These are phyloP conservation scores for Leptomonas pyrrhocoris DNA, from an alignment of 208 protist genomes.

Conservation along the genomic window DNA sequence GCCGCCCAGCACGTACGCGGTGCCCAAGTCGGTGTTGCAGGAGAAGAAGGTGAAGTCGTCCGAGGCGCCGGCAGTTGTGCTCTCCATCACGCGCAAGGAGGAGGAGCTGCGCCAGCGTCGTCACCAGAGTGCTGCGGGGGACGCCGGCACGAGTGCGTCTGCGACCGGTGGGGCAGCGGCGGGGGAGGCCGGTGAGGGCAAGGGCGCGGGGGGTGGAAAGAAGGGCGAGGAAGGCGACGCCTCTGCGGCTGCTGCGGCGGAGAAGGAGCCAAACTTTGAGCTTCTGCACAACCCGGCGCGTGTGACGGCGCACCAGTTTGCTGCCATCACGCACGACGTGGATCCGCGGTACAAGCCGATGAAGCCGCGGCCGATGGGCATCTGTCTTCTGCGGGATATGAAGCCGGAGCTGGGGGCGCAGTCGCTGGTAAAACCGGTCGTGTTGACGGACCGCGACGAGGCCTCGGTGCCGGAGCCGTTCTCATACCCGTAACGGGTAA, in stretches of 20 bases:
- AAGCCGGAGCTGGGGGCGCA: slow-evolving; percentile 61
- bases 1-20: slow-evolving; percentile 93
- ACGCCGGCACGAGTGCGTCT: slow-evolving; percentile 7
- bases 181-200: slow-evolving; percentile 6
- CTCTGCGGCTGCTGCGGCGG: slow-evolving; percentile 13
- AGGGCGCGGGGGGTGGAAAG: background rate
- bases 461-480: slow-evolving; percentile 82
- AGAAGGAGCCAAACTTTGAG: slow-evolving; percentile 62
- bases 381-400: slow-evolving; percentile 82
- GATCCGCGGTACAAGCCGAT: slow-evolving; percentile 78
- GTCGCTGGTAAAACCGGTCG: slow-evolving; percentile 52
- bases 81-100: slow-evolving; percentile 89
- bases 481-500: slow-evolving; percentile 59
- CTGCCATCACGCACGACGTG: slow-evolving; percentile 64
- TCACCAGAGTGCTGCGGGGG: slow-evolving; percentile 23
- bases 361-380: slow-evolving; percentile 68
- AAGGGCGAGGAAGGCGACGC: slow-evolving; percentile 7
- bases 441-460: slow-evolving; percentile 52
- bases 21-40: slow-evolving; percentile 82
- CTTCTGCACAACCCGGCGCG: slow-evolving; percentile 83
- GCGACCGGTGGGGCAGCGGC: background rate
- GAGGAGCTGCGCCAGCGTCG: slow-evolving; percentile 78
- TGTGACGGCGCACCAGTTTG: slow-evolving; percentile 78
- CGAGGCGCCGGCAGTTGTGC: slow-evolving; percentile 68
- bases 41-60: slow-evolving; percentile 86